These are phyloP conservation scores for Ophiostoma quercus DNA, from an alignment of 2,329 filamentous ascomycete genomes.

Conservation along the genomic window DNA sequence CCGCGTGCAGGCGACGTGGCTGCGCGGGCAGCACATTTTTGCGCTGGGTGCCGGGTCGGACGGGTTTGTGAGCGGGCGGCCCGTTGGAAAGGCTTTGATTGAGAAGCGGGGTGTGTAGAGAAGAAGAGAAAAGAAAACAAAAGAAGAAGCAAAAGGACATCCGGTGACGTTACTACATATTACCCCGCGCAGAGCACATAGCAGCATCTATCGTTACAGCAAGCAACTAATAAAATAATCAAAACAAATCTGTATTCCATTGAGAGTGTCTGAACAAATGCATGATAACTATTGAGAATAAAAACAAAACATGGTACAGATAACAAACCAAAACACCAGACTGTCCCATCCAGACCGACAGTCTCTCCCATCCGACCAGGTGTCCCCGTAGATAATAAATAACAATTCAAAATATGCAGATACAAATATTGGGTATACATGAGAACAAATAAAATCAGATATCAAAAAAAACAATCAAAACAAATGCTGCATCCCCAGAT, in stretches of 20 bases:
- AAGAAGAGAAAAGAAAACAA: neutral
- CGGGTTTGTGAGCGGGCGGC: slow-evolving; percentile 47
- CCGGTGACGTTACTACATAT: no score
- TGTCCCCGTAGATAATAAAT: neutral
- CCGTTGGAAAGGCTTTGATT: slow-evolving; percentile 50
- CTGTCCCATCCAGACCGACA: slow-evolving; percentile 4
- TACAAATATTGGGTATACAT: neutral
- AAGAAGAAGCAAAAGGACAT: neutral
- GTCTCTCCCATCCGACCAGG: neutral
- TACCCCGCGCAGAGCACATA: no score
- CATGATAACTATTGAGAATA: neutral
- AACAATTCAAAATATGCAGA: neutral
- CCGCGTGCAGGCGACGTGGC: slow-evolving; percentile 78
- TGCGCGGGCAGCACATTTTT: slow-evolving; percentile 72
- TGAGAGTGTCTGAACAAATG: no score
- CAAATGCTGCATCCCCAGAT: slow-evolving; percentile 53
- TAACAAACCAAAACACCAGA: neutral
- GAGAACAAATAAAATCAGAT: neutral
- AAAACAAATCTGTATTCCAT: no score
- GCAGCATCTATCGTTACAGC: no score
- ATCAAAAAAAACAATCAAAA: neutral
- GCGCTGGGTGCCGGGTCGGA: slow-evolving; percentile 51
- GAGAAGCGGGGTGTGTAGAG: slow-evolving; percentile 24
- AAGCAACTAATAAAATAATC: no score
- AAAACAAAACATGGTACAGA: neutral